Evolutionary conservation across 371 early-diverging fungal species (phyloP), one percentile per base, ranked within the genome.

Genomic region (Apophysomyces sp.): DNA sequence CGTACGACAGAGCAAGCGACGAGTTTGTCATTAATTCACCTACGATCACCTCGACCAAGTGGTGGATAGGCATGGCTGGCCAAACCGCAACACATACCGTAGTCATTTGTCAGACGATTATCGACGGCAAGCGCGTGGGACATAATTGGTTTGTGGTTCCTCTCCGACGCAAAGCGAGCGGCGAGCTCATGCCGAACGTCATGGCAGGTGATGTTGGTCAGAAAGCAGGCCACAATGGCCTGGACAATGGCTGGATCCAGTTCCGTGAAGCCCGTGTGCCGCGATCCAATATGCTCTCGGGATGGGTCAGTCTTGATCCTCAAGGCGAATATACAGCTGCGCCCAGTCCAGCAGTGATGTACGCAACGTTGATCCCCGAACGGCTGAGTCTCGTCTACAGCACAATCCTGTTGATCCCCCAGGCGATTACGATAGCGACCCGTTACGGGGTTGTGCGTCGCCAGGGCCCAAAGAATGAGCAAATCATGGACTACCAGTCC

Each of bases 231-330:
- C 90, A 93, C 57, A 83, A 88, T 62, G 94, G 93, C 63, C 82
- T 92, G 7, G 96, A 95, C 77, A 95, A 95, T 66, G 96, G 96
- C 4, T 95, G 94, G 94, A 94, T 95, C 65, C 93, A 93, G 68
- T 95, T 95, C 80, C 90, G 89, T 16, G 71, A 89, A 32, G 92
- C 90, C 44, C 90, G 94, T 58, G 87, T 94, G 24, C 95, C 96
- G 5, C 89, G 96, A 21, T 79, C 85, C 32, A 82, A 93, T 70
- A 89, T 94, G 92, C 75, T 94, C 57, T 70, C 82, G 69, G 83
- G 81, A 66, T 88, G 89, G 86, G 83, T 86, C 6, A 74, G 74
- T n/a, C 80, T 92, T 61, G 74, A 68, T 52, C 76, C 84, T 32
- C 75, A 82, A 49, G 93, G 92, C 51, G 72, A 76, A 34, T 90